Conservation (phyloP, 2,329 filamentous ascomycete genomes). For the Trichophyton schoenleinii region DNA sequence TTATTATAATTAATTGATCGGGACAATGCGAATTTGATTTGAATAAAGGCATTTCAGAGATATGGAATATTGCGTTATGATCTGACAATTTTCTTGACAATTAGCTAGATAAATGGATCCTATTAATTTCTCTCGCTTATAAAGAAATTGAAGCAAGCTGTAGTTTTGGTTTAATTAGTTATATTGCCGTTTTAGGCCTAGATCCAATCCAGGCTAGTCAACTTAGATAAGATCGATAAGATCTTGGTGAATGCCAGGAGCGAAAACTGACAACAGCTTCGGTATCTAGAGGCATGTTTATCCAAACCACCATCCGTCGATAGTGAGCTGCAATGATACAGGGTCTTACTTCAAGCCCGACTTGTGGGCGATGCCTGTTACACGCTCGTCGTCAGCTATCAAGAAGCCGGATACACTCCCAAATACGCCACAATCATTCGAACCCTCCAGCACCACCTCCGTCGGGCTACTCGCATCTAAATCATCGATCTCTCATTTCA, state of each 20-base stretch:
- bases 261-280: background rate
- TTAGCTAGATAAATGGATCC: no score
- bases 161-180: no score
- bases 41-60: no score
- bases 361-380: conserved; percentile 22
- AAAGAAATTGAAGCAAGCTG: no score
- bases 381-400: conserved; percentile 21
- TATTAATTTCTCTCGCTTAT: no score
- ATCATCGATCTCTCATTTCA: conserved; percentile 66
- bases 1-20: background rate
- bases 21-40: no score
- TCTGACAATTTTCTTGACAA: no score
- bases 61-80: no score
- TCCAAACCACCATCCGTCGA: background rate
- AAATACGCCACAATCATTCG: background rate
- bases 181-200: no score
- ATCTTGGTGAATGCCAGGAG: background rate
- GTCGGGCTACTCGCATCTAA: conserved; percentile 42
- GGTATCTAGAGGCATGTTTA: no score
- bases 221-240: no score
- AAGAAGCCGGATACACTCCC: conserved; percentile 13
- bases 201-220: no score
- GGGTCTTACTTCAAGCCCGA: conserved; percentile 15
- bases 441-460: conserved; percentile 25
- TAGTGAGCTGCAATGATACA: conserved; percentile 21